Percentiles rank a stretch among this genome's conserved stretches.
These are phyloP conservation scores for Sporothrix curviconia DNA, from an alignment of 2,329 filamentous ascomycete species.

Conservation along the genomic window DNA sequence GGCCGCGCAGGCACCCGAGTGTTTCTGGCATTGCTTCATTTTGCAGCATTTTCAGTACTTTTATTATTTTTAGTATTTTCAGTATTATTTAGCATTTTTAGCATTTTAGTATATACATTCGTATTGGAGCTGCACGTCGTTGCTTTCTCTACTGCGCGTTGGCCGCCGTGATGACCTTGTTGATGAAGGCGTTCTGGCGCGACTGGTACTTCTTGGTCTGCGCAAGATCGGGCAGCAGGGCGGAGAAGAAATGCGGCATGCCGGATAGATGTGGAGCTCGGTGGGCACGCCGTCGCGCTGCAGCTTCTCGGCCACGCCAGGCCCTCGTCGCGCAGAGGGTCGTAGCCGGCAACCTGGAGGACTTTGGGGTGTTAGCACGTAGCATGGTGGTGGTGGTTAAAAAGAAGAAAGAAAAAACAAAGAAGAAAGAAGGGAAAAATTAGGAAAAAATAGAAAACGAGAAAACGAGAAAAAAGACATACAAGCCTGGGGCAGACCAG, in stretches of 20 bases:
- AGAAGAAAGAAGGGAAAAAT: constrained; percentile 19
- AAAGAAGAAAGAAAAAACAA: not conserved
- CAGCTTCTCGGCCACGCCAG: constrained; percentile 32
- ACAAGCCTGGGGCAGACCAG: constrained; percentile 29
- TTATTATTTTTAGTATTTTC: not conserved
- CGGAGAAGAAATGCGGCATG: constrained; percentile 31
- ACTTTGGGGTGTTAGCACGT: constrained; percentile 24
- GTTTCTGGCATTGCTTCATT: not conserved
- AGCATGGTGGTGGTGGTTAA: constrained; percentile 28
- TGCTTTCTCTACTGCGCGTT: not conserved
- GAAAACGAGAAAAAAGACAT: constrained; percentile 17
- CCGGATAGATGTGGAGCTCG: constrained; percentile 29
- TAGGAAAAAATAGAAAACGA: not conserved
- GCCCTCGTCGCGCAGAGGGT: constrained; percentile 33
- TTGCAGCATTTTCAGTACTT: too few species aligned
- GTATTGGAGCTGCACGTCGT: not conserved
- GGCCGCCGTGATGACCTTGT: constrained; percentile 6
- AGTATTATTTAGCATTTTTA: not conserved
- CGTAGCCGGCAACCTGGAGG: constrained; percentile 30
- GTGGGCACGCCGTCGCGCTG: constrained; percentile 27
- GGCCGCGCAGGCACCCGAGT: not conserved
- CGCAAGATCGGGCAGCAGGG: constrained; percentile 10
- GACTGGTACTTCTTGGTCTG: constrained; percentile 10
- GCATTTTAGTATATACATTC: not conserved
- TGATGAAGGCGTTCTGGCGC: constrained; percentile 12